A percentile compares a stretch with the other conserved stretches of the same genome.
These are phyloP conservation scores for bread wheat (Triticum aestivum) DNA, from an alignment of 176 grass and related monocot genomes.

Conservation along the genomic window DNA sequence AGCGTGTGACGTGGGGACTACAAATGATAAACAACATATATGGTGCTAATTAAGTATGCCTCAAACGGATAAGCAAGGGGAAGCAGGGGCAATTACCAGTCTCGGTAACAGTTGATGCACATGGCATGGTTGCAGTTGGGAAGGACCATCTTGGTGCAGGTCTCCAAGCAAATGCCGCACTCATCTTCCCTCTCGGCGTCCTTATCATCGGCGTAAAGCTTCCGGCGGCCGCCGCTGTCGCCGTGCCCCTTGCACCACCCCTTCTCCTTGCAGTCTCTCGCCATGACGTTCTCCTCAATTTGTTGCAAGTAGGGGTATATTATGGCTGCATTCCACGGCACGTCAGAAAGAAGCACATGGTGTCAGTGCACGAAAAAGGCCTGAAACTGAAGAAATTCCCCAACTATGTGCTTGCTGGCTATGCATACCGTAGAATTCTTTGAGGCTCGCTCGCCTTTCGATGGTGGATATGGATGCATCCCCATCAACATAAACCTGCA, in stretches of 20 bases:
- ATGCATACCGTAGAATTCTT: slow-evolving; percentile 83
- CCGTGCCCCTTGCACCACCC: slow-evolving; percentile 52
- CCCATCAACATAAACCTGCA: slow-evolving; percentile 89
- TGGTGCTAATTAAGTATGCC: slow-evolving; percentile 6
- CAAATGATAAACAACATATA: slow-evolving; percentile 37
- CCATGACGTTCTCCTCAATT: slow-evolving; percentile 72
- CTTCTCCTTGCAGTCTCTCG: slow-evolving; percentile 72
- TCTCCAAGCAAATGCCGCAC: slow-evolving; percentile 95
- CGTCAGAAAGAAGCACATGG: slow-evolving; percentile 24
- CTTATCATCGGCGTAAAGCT: slow-evolving; percentile 50
- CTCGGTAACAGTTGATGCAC: slow-evolving; percentile 95
- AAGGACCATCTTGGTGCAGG: slow-evolving; percentile 93
- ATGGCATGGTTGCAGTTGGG: slow-evolving; percentile 92
- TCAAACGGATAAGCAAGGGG: slow-evolving; percentile 41
- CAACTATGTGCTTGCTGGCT: not conserved
- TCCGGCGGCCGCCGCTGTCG: slow-evolving; percentile 42
- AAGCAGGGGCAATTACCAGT: slow-evolving; percentile 60
- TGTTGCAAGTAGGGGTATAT: slow-evolving; percentile 98
- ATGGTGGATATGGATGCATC: slow-evolving; percentile 76
- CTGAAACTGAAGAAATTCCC: slow-evolving; percentile 7
- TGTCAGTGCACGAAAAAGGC: not conserved
- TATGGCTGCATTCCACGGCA: slow-evolving; percentile 63
- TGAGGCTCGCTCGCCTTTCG: slow-evolving; percentile 85
- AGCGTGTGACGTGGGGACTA: slow-evolving; percentile 28
- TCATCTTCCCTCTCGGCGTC: slow-evolving; percentile 85